Percentiles rank a stretch among this genome's conserved stretches.
These are phyloP conservation scores for Yamadazyma trypodendri DNA, from an alignment of 1,139 yeast genomes.

Conservation along the genomic window DNA sequence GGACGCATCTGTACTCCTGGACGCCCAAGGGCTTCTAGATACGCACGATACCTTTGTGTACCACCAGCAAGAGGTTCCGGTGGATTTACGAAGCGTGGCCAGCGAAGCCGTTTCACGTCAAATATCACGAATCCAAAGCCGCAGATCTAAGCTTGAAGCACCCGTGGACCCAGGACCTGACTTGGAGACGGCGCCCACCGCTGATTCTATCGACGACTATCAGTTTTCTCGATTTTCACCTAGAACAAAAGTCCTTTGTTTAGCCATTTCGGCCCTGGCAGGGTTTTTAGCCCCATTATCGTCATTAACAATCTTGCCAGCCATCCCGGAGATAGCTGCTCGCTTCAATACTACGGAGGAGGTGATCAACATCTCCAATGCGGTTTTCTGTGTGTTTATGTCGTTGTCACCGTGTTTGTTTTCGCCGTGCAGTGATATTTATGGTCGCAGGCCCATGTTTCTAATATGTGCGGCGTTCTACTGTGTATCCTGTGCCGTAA, in stretches of 20 bases:
- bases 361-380: conserved; percentile 47
- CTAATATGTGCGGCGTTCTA: conserved; percentile 33
- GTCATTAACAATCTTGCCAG: conserved; percentile 47
- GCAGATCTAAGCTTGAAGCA: too few relatives aligned
- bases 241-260: conserved; percentile 6
- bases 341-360: conserved; percentile 44
- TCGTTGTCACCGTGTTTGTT: conserved; percentile 48
- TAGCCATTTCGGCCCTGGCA: conserved; percentile 17
- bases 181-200: too few relatives aligned
- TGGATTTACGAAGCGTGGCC: conserved; percentile 17
- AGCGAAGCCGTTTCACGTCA: conserved; percentile 20
- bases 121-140: conserved; percentile 17
- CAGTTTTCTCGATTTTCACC: conserved; percentile 6
- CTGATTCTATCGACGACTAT: too few relatives aligned
- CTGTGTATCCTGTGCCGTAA: conserved; percentile 32
- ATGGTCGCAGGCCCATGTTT: conserved; percentile 47
- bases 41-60: not conserved
- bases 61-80: conserved; percentile 15
- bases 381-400: conserved; percentile 50
- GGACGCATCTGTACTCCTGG: too few relatives aligned
- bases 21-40: not conserved
- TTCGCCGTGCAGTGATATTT: conserved; percentile 49
- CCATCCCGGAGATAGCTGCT: conserved; percentile 47
- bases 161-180: not conserved
- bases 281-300: conserved; percentile 43